These are phyloP conservation scores for Mrakia hoshinonis DNA, from an alignment of 768 basidiomycete species.

Conservation along the genomic window DNA sequence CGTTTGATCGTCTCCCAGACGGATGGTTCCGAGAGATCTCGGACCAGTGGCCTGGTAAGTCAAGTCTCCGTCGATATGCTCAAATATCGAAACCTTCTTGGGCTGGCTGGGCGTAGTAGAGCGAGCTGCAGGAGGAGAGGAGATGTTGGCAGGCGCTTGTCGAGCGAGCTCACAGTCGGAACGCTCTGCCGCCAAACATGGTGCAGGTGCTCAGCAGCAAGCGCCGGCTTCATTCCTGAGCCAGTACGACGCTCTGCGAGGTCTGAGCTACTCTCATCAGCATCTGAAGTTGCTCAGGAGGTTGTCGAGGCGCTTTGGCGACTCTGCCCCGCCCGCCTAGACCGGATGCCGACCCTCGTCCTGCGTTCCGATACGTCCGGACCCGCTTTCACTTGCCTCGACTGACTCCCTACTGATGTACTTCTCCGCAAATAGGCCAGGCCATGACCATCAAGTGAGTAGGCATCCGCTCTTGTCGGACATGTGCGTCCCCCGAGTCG, in stretches of 20 bases:
- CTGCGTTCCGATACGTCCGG: neutral
- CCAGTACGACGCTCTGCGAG: no score
- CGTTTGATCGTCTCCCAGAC: conserved; percentile 46
- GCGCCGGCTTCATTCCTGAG: no score
- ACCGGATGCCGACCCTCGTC: neutral
- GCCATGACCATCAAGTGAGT: conserved; percentile 78
- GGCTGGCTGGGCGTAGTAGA: neutral
- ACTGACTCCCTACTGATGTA: neutral
- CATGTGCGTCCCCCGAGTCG: conserved; percentile 1
- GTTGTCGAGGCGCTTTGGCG: no score
- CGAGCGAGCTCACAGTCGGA: neutral
- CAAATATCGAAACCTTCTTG: no score
- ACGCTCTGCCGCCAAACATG: no score
- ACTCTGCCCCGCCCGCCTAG: neutral
- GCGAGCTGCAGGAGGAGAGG: neutral
- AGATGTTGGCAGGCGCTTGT: neutral
- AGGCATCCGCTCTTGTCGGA: neutral
- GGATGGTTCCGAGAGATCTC: conserved; percentile 96
- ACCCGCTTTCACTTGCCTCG: neutral
- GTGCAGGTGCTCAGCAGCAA: no score
- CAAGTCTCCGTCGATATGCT: neutral
- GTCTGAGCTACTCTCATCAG: no score
- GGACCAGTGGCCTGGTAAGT: conserved; percentile 70
- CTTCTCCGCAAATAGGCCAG: conserved; percentile 51
- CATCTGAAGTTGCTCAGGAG: no score